Percentiles rank a stretch among this genome's conserved stretches.
Conservation (phyloP, 1,139 yeast species). For the Protomyces arabidopsidicola region DNA sequence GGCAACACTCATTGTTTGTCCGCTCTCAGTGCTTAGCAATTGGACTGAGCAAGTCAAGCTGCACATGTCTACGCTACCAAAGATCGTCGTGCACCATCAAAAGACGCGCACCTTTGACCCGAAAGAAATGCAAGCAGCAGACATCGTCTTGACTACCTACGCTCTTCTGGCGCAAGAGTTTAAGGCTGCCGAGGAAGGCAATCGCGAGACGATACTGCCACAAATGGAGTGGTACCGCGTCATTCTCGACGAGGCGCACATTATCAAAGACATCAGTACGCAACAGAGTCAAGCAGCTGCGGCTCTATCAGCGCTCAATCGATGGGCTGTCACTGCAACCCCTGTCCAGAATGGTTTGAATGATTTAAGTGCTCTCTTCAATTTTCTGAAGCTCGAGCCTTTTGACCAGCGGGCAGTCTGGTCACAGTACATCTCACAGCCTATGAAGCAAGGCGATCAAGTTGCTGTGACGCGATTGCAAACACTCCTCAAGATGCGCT, state of each 20-base stretch:
- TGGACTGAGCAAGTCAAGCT: constrained; percentile 71
- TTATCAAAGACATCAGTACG: constrained; percentile 72
- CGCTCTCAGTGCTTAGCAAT: constrained; percentile 73
- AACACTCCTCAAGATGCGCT: constrained; percentile 67
- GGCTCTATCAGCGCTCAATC: constrained; percentile 51
- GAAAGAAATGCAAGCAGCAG: constrained; percentile 50
- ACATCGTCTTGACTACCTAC: constrained; percentile 74
- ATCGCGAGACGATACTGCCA: constrained; percentile 39
- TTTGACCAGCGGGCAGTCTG: constrained; percentile 52
- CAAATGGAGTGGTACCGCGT: constrained; percentile 60
- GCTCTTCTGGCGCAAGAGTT: constrained; percentile 46
- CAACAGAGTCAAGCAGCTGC: constrained; percentile 76
- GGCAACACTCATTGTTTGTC: constrained; percentile 81
- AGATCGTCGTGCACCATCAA: constrained; percentile 61
- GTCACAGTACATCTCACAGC: constrained; percentile 54
- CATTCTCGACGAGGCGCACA: constrained; percentile 84
- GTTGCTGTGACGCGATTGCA: constrained; percentile 61
- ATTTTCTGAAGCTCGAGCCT: constrained; percentile 62
- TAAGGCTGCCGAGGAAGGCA: constrained; percentile 29
- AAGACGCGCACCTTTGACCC: constrained; percentile 36
- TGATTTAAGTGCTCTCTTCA: constrained; percentile 70
- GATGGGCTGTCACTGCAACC: constrained; percentile 89
- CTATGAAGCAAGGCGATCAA: constrained; percentile 45
- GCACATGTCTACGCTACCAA: constrained; percentile 52
- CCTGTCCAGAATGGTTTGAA: constrained; percentile 85